Conservation (phyloP, 345 rosid genomes). For the Syzygium grande region DNA sequence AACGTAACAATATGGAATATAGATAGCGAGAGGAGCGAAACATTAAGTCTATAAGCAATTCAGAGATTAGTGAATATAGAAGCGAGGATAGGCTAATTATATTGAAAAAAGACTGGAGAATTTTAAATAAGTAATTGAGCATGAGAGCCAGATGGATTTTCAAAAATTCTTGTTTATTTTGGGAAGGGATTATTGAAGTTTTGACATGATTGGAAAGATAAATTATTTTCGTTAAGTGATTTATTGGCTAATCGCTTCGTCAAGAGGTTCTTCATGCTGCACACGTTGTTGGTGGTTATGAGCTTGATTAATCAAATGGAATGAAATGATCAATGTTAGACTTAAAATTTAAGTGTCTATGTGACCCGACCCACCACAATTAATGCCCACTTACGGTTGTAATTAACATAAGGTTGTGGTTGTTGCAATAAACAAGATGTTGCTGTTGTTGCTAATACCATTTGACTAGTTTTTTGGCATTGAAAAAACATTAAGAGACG, state of each 20-base stretch:
- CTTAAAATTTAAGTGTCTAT: not conserved
- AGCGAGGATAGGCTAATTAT: not conserved
- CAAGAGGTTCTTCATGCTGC: not conserved
- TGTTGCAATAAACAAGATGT: not conserved
- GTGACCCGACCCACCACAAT: not conserved
- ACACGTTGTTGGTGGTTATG: not conserved
- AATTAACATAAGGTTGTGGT: not conserved
- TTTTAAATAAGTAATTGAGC: not conserved
- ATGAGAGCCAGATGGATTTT: not conserved
- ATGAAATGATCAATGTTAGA: not conserved
- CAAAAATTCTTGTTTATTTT: not conserved
- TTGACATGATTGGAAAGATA: not conserved
- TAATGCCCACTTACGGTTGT: not conserved
- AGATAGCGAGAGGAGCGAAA: not conserved
- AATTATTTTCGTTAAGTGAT: not conserved
- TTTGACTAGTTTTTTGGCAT: not conserved
- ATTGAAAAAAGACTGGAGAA: not conserved
- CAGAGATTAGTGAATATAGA: not conserved
- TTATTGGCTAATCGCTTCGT: not conserved
- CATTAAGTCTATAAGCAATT: not conserved
- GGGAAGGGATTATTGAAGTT: not conserved
- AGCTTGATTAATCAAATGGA: not conserved
- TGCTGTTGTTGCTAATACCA: not conserved
- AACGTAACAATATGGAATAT: not conserved
- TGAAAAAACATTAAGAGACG: not conserved